Evolutionary conservation across 768 basidiomycete genomes (phyloP).

Genomic region (Amanita pallidorosea): DNA sequence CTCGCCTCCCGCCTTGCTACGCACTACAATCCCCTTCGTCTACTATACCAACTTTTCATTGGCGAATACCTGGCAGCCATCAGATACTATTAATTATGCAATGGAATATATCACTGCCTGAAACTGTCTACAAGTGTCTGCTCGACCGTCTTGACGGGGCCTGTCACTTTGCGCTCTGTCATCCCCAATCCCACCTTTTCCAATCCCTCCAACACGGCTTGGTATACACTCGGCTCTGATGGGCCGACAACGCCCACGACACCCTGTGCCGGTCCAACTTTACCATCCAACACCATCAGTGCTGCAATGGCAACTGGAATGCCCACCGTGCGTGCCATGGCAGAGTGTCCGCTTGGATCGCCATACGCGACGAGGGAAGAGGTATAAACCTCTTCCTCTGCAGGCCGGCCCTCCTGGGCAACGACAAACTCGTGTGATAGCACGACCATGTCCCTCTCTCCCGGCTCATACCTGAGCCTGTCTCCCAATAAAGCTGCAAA

Average conservation of each 20-base stretch:
- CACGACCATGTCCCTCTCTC: constrained; percentile 81
- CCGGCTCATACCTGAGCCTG: constrained; percentile 54
- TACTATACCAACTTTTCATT: constrained; percentile 34
- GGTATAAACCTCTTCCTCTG: constrained; percentile 43
- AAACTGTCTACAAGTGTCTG: not conserved
- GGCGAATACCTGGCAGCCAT: constrained; percentile 43
- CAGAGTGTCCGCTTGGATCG: constrained; percentile 29
- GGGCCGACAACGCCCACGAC: constrained; percentile 64
- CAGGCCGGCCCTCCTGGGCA: constrained; percentile 4
- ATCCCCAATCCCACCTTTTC: constrained; percentile 42
- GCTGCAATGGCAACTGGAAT: constrained; percentile 82
- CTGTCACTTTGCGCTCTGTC: constrained; percentile 21
- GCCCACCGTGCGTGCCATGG: constrained; percentile 90
- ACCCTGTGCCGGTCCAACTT: constrained; percentile 13
- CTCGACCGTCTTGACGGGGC: constrained; percentile 1
- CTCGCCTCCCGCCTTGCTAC: constrained; percentile 37
- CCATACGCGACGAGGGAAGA: constrained; percentile 60
- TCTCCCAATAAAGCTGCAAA: constrained; percentile 64
- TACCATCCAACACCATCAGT: constrained; percentile 56
- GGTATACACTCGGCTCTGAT: constrained; percentile 45
- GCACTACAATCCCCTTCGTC: constrained; percentile 50
- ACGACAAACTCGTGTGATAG: constrained; percentile 77
- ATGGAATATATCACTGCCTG: not conserved
- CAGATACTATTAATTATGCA: constrained; percentile 12
- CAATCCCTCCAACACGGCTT: constrained; percentile 50